These are phyloP conservation scores for Ehretia macrophylla DNA, from an alignment of 257 asterid species.

Conservation along the genomic window DNA sequence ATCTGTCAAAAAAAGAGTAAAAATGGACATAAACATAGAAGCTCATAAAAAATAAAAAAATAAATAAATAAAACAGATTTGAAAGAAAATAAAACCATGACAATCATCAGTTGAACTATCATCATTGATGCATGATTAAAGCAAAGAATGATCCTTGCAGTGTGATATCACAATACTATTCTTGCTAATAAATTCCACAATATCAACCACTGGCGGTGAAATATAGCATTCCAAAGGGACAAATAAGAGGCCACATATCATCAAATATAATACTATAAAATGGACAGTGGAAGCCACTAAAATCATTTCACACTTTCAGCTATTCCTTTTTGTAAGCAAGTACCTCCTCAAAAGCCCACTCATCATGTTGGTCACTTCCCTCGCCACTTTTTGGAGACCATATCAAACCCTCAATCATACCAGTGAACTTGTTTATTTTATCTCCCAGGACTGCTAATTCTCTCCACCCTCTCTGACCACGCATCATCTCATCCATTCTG, in stretches of 20 bases:
- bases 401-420: slow-evolving; percentile 92
- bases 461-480: slow-evolving; percentile 99
- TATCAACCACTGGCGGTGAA: too few relatives aligned
- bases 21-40: too few relatives aligned
- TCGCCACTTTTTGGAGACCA: slow-evolving; percentile 90
- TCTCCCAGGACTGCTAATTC: slow-evolving; percentile 93
- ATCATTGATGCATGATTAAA: neutral
- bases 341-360: slow-evolving; percentile 99
- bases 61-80: too few relatives aligned
- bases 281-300: neutral
- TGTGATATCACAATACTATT: too few relatives aligned
- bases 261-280: neutral
- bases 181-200: too few relatives aligned
- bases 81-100: neutral
- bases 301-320: too few relatives aligned
- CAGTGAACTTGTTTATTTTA: slow-evolving; percentile 76
- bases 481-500: slow-evolving; percentile 99
- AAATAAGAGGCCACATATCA: too few relatives aligned
- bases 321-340: slow-evolving; percentile 6
- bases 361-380: slow-evolving; percentile 68
- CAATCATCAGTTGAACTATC: neutral
- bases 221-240: too few relatives aligned
- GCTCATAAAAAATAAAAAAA: too few relatives aligned
- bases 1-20: neutral
- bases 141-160: too few relatives aligned